phyloP scores from a whole-genome alignment of 306 rosid genomes.

The Aeschynomene evenia region DNA sequence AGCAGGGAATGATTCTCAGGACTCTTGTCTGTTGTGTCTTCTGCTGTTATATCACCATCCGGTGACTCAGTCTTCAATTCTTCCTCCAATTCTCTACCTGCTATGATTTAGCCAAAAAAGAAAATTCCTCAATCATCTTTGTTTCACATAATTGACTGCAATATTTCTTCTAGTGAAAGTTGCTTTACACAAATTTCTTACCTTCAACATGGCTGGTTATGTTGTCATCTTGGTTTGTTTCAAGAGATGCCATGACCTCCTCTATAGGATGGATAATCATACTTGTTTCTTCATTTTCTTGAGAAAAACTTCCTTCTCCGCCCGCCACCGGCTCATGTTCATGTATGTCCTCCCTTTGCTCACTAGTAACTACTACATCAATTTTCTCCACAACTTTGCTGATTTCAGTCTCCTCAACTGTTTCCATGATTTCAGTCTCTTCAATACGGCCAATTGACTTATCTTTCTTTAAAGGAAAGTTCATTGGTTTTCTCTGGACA shows the following conservation, averaged over 20 bases:
- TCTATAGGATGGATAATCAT: slow-evolving; percentile 15
- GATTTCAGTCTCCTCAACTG: slow-evolving; percentile 24
- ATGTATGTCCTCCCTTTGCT: slow-evolving; percentile 23
- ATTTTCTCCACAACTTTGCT: slow-evolving; percentile 21
- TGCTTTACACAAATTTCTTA: slow-evolving; percentile 33
- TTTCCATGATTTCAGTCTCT: slow-evolving; percentile 42
- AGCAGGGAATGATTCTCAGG: not conserved
- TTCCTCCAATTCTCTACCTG: slow-evolving; percentile 39
- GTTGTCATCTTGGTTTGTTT: slow-evolving; percentile 34
- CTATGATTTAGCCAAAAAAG: slow-evolving; percentile 15
- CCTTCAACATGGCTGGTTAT: slow-evolving; percentile 50
- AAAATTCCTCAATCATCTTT: not conserved
- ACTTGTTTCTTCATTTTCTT: slow-evolving; percentile 35
- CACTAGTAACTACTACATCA: slow-evolving; percentile 27
- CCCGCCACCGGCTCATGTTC: slow-evolving; percentile 19
- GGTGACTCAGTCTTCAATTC: slow-evolving; percentile 31
- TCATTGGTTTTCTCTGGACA: slow-evolving; percentile 37
- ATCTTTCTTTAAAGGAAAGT: slow-evolving; percentile 25
- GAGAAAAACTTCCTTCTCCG: slow-evolving; percentile 33
- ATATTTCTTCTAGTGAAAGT: not conserved
- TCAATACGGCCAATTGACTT: slow-evolving; percentile 29
- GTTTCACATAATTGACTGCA: not conserved
- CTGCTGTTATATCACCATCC: not conserved
- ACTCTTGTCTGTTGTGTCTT: slow-evolving; percentile 24
- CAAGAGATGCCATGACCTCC: slow-evolving; percentile 35